A percentile compares a stretch with the other conserved stretches of the same genome.
phyloP scores from a whole-genome alignment of 176 grass and related monocot genomes.

The Triticum turgidum region DNA sequence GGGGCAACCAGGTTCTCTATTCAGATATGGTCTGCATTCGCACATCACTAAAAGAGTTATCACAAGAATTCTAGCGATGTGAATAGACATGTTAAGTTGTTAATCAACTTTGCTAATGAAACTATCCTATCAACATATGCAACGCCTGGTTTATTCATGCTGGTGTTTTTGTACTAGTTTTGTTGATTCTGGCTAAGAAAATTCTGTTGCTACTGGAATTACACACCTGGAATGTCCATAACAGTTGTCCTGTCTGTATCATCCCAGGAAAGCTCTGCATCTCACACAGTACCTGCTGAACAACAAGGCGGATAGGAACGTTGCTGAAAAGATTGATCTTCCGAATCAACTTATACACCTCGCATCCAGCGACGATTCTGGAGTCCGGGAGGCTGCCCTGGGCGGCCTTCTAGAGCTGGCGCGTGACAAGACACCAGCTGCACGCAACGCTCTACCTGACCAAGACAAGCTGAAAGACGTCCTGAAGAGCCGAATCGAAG shows the following conservation, averaged over 20 bases:
- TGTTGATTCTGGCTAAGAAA: neutral
- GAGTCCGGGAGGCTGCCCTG: conserved; percentile 64
- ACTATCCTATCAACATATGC: neutral
- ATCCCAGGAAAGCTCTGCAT: conserved; percentile 84
- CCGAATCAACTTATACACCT: conserved; percentile 67
- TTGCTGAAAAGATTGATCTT: conserved; percentile 60
- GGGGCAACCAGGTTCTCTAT: neutral
- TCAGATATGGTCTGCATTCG: neutral
- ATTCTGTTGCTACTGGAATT: neutral
- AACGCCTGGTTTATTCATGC: neutral
- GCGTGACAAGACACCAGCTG: conserved; percentile 25
- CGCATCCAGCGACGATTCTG: conserved; percentile 56
- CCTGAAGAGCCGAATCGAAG: conserved; percentile 71
- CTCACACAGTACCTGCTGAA: conserved; percentile 52
- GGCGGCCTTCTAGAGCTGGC: conserved; percentile 71
- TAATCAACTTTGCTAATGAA: neutral
- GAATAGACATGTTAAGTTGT: neutral
- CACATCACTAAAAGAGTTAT: neutral
- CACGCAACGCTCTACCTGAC: conserved; percentile 25
- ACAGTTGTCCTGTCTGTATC: neutral
- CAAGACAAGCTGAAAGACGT: conserved; percentile 66
- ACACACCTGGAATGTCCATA: neutral
- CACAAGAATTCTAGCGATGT: neutral
- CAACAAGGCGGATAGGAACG: conserved; percentile 54
- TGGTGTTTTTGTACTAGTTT: neutral